A percentile compares a stretch with the other conserved stretches of the same genome.
These are phyloP conservation scores for Termitomyces sp. DNA, from an alignment of 768 basidiomycete genomes.

Conservation along the genomic window DNA sequence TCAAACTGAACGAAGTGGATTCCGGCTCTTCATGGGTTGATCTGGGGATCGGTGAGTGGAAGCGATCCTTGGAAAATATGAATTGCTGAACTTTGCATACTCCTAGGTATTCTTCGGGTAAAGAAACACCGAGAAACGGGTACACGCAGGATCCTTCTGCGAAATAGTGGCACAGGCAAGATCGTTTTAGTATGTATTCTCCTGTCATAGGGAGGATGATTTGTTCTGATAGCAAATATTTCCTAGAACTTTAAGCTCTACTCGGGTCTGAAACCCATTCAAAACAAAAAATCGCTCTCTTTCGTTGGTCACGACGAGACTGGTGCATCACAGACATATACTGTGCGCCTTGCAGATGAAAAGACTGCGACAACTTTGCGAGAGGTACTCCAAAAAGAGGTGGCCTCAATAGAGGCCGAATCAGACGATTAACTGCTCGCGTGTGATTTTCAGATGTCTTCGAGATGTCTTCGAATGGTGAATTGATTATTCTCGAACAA, in stretches of 20 bases:
- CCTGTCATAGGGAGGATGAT: neutral
- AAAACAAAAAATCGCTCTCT: constrained; percentile 47
- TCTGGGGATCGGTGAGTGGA: constrained; percentile 58
- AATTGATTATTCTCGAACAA: neutral
- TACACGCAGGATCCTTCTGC: constrained; percentile 56
- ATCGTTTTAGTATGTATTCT: constrained; percentile 57
- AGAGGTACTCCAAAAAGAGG: constrained; percentile 56
- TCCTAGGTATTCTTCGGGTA: constrained; percentile 57
- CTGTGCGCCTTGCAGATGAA: constrained; percentile 54
- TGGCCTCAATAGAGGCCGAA: constrained; percentile 41
- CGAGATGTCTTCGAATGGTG: neutral
- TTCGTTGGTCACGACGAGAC: constrained; percentile 65
- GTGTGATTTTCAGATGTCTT: neutral
- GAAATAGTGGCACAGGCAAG: constrained; percentile 72
- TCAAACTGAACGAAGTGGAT: constrained; percentile 40
- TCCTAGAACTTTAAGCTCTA: constrained; percentile 72
- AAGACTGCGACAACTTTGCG: constrained; percentile 53
- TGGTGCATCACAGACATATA: constrained; percentile 53
- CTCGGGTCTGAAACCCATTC: constrained; percentile 46
- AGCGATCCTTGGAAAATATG: neutral
- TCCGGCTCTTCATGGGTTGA: constrained; percentile 53
- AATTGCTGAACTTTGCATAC: neutral
- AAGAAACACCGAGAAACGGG: constrained; percentile 68
- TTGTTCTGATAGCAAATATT: constrained; percentile 5
- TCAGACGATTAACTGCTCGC: constrained; percentile 14